Evolutionary conservation across 495 filamentous ascomycete genomes (phyloP).

Genomic region (Aspergillus bridgeri): DNA sequence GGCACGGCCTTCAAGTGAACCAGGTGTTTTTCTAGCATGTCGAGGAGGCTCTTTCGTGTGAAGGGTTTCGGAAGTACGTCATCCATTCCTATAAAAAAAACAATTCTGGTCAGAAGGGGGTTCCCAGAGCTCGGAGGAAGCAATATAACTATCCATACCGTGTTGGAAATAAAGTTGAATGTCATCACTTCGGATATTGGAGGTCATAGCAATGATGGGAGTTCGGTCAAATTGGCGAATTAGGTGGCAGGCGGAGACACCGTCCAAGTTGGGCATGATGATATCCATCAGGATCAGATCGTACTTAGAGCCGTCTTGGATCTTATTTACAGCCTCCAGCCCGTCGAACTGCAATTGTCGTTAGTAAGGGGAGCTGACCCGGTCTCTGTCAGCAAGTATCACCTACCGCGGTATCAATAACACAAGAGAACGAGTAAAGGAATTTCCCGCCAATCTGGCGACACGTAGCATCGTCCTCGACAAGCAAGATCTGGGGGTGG

Average conservation of each 20-base stretch:
- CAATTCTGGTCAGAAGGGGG: constrained; percentile 8
- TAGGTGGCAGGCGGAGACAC: constrained; percentile 88
- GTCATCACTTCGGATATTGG: constrained; percentile 95
- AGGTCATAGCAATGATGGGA: constrained; percentile 97
- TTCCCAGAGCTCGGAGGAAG: neutral
- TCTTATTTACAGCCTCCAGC: constrained; percentile 88
- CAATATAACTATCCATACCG: constrained; percentile 55
- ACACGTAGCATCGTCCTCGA: constrained; percentile 95
- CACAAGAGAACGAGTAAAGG: constrained; percentile 80
- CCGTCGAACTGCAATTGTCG: constrained; percentile 68
- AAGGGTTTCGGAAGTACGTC: constrained; percentile 97
- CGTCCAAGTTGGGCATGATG: constrained; percentile 95
- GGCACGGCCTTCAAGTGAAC: constrained; percentile 65
- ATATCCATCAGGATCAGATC: constrained; percentile 98
- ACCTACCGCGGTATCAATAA: constrained; percentile 87
- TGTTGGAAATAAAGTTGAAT: constrained; percentile 97
- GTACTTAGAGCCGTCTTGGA: constrained; percentile 77
- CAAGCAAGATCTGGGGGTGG: constrained; percentile 81
- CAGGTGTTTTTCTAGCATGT: constrained; percentile 87
- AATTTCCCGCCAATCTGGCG: constrained; percentile 94
- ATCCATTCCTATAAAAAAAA: constrained; percentile 77
- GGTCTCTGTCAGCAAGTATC: constrained; percentile 48
- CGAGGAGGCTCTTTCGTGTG: constrained; percentile 89
- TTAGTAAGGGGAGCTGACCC: constrained; percentile 17
- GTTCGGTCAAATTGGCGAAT: constrained; percentile 87